Evolutionary conservation across 768 basidiomycete genomes (phyloP).

Genomic region (Lactifluus subvellereus): DNA sequence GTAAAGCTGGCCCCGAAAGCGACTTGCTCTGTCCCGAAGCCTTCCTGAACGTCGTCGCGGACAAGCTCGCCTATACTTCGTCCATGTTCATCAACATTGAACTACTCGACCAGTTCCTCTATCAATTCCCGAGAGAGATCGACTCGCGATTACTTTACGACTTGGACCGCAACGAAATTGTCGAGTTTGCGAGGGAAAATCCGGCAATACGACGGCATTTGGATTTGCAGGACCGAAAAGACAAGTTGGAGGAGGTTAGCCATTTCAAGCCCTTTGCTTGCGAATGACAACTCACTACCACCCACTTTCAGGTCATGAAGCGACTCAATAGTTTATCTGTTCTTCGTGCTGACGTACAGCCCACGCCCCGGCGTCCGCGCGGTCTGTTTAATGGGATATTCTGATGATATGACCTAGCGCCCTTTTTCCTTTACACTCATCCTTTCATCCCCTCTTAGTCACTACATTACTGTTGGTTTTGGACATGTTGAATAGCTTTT

Average conservation of each 20-base stretch:
- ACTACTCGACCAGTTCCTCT: conserved; percentile 96
- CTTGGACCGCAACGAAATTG: conserved; percentile 84
- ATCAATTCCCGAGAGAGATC: conserved; percentile 98
- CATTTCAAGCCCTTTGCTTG: neutral
- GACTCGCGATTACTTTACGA: conserved; percentile 91
- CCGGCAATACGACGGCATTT: conserved; percentile 81
- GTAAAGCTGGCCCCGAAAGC: conserved; percentile 79
- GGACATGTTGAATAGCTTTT: neutral
- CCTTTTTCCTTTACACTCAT: neutral
- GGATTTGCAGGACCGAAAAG: conserved; percentile 93
- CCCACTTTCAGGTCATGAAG: conserved; percentile 71
- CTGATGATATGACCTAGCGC: conserved; percentile 30
- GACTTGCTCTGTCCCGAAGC: conserved; percentile 93
- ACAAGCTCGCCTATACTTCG: conserved; percentile 93
- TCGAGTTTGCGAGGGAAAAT: conserved; percentile 93
- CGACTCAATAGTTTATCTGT: conserved; percentile 89
- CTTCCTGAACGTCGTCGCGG: conserved; percentile 93
- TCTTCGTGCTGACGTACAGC: conserved; percentile 75
- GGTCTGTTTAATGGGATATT: conserved; percentile 79
- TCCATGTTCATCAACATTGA: conserved; percentile 99
- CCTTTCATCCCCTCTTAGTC: conserved; percentile 4
- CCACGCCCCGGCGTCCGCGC: conserved; percentile 63
- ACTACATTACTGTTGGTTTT: neutral
- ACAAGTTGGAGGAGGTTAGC: conserved; percentile 88
- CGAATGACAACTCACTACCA: neutral